These are phyloP conservation scores for Emydomyces testavorans DNA, from an alignment of 2,329 filamentous ascomycete species.

Conservation along the genomic window DNA sequence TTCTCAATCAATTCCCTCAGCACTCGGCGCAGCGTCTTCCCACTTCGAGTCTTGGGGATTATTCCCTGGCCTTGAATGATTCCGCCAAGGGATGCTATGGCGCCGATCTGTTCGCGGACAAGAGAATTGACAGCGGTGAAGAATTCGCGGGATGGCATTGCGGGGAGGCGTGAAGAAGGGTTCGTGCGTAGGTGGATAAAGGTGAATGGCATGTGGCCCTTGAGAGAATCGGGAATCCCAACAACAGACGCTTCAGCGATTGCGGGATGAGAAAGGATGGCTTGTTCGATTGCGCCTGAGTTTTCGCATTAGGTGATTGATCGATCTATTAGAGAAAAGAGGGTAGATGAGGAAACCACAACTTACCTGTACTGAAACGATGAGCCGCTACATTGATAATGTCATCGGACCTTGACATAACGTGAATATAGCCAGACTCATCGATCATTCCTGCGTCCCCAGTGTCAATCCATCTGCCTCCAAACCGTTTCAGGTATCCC, in stretches of 20 bases:
- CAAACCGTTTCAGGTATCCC: conserved; percentile 71
- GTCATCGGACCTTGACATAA: conserved; percentile 62
- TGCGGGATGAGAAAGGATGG: conserved; percentile 64
- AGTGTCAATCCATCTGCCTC: conserved; percentile 76
- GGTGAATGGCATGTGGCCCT: conserved; percentile 84
- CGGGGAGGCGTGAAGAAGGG: conserved; percentile 20
- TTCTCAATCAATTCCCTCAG: conserved; percentile 76
- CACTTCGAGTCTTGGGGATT: conserved; percentile 85
- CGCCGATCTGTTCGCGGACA: conserved; percentile 70
- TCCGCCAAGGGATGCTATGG: conserved; percentile 74
- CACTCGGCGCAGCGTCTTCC: conserved; percentile 76
- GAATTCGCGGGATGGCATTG: conserved; percentile 33
- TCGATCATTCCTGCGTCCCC: conserved; percentile 85
- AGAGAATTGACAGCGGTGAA: conserved; percentile 38
- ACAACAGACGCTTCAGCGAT: conserved; percentile 81
- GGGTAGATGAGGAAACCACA: background rate
- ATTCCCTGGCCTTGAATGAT: conserved; percentile 75
- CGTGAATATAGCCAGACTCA: conserved; percentile 52
- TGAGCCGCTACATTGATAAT: conserved; percentile 95
- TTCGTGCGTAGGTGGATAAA: conserved; percentile 55
- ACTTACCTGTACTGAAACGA: conserved; percentile 69
- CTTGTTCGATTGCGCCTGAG: conserved; percentile 76
- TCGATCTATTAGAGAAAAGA: background rate
- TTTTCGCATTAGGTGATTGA: conserved; percentile 13
- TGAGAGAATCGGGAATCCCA: conserved; percentile 70